Conservation (phyloP, 2,329 filamentous ascomycete species). For the Monilinia fructigena region DNA sequence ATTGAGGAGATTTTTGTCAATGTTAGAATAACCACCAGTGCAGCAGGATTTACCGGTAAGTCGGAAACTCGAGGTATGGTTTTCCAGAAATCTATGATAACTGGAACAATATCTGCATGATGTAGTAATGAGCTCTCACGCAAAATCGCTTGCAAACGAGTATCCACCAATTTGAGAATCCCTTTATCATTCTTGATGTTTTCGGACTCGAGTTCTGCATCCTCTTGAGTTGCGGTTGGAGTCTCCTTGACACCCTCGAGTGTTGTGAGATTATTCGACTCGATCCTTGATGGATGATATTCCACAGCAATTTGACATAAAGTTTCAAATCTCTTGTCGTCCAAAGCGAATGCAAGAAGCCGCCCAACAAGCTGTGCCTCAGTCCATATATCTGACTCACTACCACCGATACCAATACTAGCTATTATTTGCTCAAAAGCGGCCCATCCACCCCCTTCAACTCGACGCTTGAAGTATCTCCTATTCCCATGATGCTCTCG, state of each 20-base stretch:
- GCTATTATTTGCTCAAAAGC: constrained; percentile 71
- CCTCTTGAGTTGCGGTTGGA: background rate
- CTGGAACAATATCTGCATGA: constrained; percentile 62
- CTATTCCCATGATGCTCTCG: constrained; percentile 80
- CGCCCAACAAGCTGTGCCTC: constrained; percentile 76
- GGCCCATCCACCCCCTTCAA: constrained; percentile 76
- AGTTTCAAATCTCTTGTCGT: constrained; percentile 70
- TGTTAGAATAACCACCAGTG: constrained; percentile 58
- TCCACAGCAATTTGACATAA: constrained; percentile 56
- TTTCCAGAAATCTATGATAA: constrained; percentile 63
- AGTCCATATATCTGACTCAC: constrained; percentile 66
- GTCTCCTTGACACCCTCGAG: constrained; percentile 4
- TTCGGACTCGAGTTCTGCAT: constrained; percentile 9
- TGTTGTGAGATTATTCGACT: constrained; percentile 11
- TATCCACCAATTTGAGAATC: constrained; percentile 35
- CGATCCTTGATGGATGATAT: constrained; percentile 37
- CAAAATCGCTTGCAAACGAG: constrained; percentile 50
- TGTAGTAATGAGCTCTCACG: constrained; percentile 52
- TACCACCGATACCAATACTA: constrained; percentile 62
- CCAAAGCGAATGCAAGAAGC: constrained; percentile 75
- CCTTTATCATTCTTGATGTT: constrained; percentile 30
- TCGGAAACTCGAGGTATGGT: constrained; percentile 53
- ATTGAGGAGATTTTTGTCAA: constrained; percentile 52
- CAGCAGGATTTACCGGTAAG: constrained; percentile 51
- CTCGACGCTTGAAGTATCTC: constrained; percentile 76